Evolutionary conservation across 2,329 filamentous ascomycete species (phyloP), one percentile per base, ranked within the genome.

Genomic region (Ophiostoma angusticollis): DNA sequence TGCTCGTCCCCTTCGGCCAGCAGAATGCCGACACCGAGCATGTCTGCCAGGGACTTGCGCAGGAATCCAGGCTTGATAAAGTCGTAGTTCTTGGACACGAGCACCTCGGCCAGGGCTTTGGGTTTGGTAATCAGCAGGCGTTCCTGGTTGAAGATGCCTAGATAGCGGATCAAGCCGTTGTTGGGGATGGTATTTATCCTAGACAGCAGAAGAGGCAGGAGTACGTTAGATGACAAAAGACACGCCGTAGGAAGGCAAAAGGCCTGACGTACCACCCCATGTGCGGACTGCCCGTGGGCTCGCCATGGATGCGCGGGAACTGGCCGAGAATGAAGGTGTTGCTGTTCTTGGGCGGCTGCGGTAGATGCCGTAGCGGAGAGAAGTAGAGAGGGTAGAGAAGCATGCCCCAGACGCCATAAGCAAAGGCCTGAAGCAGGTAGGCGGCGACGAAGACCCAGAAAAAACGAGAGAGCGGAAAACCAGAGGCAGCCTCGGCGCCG

Each of bases 1-100:
- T 95, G 89, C 51, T 87, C 83, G 11, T 93, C 83, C n/a, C 87
- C 87, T 58, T 95, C 87, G 2, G 84, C 82, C 9, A 95, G 63
- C 27, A 95, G 60, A 12, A 89, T 62, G 9, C 83, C 82, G 11
- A 78, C 60, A 9, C 84, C 80, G 11, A 89, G 64, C 19, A 86
- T 64, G 17, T 73, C 67, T 2, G 69, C 72, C 4, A 89, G 60
- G 2, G 68, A 65, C 31, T 59, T 58, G 24, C 72, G 62, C 22
- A 83, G 49, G 18, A 65, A 52, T 1, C 49, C 37, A 0, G 80
- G 79, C 53, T 84, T 85, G 31, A 66, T 52, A 47, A 83, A 87
- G 29, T 80, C 72, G 54, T 86, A 85, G 47, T 67, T 75, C 44
- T 75, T 78, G 14, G 71, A 74, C 19, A 76, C 73, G 4, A 86